Base-by-base conservation (phyloP, 106 monocot species). In the Acanthochlamys bracteata region DNA sequence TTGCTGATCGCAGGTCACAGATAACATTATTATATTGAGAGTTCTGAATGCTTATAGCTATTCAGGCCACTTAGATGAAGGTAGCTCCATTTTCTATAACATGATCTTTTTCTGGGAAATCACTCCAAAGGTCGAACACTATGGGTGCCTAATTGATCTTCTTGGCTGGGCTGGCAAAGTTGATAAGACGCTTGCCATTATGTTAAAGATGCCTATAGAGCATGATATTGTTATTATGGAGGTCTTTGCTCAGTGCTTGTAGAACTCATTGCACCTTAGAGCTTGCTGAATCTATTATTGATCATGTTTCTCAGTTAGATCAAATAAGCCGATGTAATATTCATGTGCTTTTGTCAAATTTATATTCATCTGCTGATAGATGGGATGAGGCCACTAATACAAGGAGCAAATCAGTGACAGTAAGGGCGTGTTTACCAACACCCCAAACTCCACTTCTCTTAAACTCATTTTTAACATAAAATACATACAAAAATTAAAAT, bases 21-120 rank as follows among this genome's bases (percentile, higher is more conserved):
- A 83, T 24, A 55, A 24, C 20, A 59, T 83, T 42, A 60, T 71
- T 16, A 16, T 83, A 21, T 57, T 83, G 25, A 74, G 74, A 3
- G 64, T 83, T 39, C 59, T 83, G 20, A 78, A 83, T 46, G 82
- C 52, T 11, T 83, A 78, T 43, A 78, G 71, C 58, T 78, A 83
- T 64, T 67, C 78, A 4, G 78, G 82, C 17, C 71, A 74, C 16
- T 71, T 83, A 4, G 71, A 71, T 19, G 78, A 74, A 41, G 74
- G 74, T 10, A 39, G 20, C 46, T 56, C 67, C 9, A 23, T 78
- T 16, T 74, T 83, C 57, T 71, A 63, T 40, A 25, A 45, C 7
- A 78, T 75, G 77, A 63, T 9, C 6, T 15, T 11, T 13, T 25
- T 25, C 7, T 78, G 74, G 82, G 63, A 64, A 25, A 40, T 78